Evolutionary conservation across 805 yeast genomes (phyloP).

Genomic region (Kuraishia hungarica): DNA sequence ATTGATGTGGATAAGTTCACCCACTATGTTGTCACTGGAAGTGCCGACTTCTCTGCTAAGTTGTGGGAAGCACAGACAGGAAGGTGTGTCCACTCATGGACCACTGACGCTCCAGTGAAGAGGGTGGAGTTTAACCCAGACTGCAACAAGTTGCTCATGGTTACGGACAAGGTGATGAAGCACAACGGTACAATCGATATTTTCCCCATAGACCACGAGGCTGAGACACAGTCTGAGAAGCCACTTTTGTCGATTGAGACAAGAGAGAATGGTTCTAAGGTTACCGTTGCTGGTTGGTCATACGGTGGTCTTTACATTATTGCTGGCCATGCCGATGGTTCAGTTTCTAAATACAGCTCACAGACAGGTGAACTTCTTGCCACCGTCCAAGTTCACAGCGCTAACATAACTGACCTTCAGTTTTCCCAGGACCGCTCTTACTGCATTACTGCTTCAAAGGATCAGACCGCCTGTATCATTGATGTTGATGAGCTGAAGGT

Average conservation of each 20-base stretch:
- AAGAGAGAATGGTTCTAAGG: constrained; percentile 51
- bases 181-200: constrained; percentile 68
- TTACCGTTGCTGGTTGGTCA: constrained; percentile 83
- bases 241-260: constrained; percentile 54
- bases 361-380: constrained; percentile 61
- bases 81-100: constrained; percentile 62
- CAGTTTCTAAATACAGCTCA: constrained; percentile 71
- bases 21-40: constrained; percentile 73
- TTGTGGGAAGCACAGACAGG: constrained; percentile 84
- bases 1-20: constrained; percentile 74
- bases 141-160: constrained; percentile 57
- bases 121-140: constrained; percentile 81
- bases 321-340: constrained; percentile 86
- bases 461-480: constrained; percentile 70
- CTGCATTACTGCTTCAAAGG: constrained; percentile 89
- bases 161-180: constrained; percentile 92
- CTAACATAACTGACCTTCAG: constrained; percentile 80
- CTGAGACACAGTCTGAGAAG: constrained; percentile 36
- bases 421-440: constrained; percentile 81
- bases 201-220: constrained; percentile 45
- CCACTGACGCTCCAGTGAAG: constrained; percentile 78
- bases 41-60: constrained; percentile 81
- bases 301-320: constrained; percentile 65
- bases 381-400: constrained; percentile 62
- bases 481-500: constrained; percentile 70